phyloP scores from a whole-genome alignment of 129 eudicot genomes.

The Tagetes erecta region DNA sequence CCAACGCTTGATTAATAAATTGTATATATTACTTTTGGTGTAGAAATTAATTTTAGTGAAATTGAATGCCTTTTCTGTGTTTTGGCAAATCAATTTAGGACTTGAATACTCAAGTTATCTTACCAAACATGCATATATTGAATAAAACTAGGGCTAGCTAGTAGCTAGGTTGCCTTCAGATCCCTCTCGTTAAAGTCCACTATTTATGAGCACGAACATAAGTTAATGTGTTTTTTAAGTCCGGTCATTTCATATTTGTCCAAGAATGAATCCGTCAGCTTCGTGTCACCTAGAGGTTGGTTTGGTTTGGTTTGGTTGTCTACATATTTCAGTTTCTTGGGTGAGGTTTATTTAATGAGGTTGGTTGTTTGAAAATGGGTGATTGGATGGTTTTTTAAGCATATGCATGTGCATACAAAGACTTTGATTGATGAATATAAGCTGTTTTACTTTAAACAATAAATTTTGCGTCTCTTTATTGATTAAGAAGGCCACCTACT shows the following conservation, averaged over 20 bases:
- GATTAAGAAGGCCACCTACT: slow-evolving; percentile 26
- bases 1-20: neutral
- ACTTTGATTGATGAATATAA: slow-evolving; percentile 30
- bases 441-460: slow-evolving; percentile 9
- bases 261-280: no score
- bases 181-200: no score
- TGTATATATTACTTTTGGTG: neutral
- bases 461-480: slow-evolving; percentile 13
- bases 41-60: slow-evolving; percentile 4
- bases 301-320: no score
- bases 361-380: slow-evolving; percentile 30
- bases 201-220: no score
- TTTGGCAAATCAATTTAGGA: neutral
- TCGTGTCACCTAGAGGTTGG: neutral
- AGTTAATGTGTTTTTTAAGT: no score
- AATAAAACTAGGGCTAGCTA: no score
- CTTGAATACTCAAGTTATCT: no score
- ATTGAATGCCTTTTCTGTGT: slow-evolving; percentile 1
- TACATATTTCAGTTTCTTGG: neutral
- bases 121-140: no score
- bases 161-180: no score
- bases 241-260: no score
- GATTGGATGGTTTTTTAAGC: slow-evolving; percentile 34
- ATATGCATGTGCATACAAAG: slow-evolving; percentile 32
- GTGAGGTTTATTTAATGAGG: slow-evolving; percentile 17